Base-by-base conservation (phyloP, 2,329 filamentous ascomycete species). In the Cladophialophora chaetospira region DNA sequence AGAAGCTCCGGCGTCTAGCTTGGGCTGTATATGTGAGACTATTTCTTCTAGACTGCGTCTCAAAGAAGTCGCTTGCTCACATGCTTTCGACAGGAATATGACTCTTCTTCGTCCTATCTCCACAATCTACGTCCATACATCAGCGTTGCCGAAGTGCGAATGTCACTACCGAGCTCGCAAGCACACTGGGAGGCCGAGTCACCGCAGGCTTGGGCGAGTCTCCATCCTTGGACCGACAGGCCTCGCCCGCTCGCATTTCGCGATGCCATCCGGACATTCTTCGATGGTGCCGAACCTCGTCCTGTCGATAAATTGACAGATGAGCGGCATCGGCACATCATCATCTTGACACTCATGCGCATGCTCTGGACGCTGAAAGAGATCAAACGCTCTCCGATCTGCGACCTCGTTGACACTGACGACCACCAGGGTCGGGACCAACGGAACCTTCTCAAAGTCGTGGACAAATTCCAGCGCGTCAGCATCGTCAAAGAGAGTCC, bases 21-120 rank as follows among this genome's bases (percentile, higher is more conserved):
- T 58, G 56, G 56, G 56, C 36, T 2, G 19, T 58, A 2, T 58
- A 50, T 23, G 35, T 49, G 23, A 33, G 29, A 13, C 13, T 33
- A 6, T 13, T 6, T 33, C 29, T 13, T 33, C 6, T 33, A 33
- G 8, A 13, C 29, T 33, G 29, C 13, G 8, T 33, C 13, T 6
- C 29, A 13, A 8, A n/a, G n/a, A n/a, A n/a, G 29, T 8, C 29
- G 8, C 8, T 13, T 33, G 29, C 6, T 33, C 29, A 13, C 13
- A 33, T 13, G 8, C 6, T 33, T 13, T 33, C 29, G n/a, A n/a
- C n/a, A 33, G 29, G 29, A 33, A 33, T 46, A 45, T 26, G 56
- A 58, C 28, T 19, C 56, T 4, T 54, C 56, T 1, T 28, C 23
- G 3, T 11, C 44, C 3, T 51, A 46, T 38, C 8, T 55, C 9